Evolutionary conservation across 2,329 filamentous ascomycete genomes (phyloP).

Genomic region (Colletotrichum acutatum): DNA sequence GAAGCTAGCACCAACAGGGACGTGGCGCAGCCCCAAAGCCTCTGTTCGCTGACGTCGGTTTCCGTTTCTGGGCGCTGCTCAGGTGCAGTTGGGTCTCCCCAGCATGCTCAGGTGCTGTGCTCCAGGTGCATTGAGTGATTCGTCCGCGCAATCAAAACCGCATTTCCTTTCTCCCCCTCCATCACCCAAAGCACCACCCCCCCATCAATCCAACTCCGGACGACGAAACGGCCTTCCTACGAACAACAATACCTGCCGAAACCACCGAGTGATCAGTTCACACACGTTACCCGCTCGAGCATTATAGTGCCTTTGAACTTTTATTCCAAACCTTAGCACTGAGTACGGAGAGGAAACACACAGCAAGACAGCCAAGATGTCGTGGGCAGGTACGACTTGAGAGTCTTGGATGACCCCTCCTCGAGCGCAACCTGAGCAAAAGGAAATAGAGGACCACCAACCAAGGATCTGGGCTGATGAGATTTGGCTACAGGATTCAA

Average conservation of each 20-base stretch:
- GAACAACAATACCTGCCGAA: slow-evolving; percentile 15
- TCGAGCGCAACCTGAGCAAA: not conserved
- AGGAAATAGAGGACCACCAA: not conserved
- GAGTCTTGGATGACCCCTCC: slow-evolving; percentile 11
- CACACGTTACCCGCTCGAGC: not conserved
- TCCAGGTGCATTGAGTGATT: slow-evolving; percentile 18
- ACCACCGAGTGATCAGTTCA: slow-evolving; percentile 14
- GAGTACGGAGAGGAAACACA: not conserved
- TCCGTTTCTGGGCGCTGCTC: slow-evolving; percentile 2
- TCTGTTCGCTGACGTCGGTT: slow-evolving; percentile 40
- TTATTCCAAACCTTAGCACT: not conserved
- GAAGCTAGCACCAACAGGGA: not conserved
- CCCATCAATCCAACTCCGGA: slow-evolving; percentile 12
- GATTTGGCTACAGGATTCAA: slow-evolving; percentile 57
- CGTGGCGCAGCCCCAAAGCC: slow-evolving; percentile 24
- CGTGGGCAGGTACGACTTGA: slow-evolving; percentile 55
- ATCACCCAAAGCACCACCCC: not conserved
- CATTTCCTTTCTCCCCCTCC: slow-evolving; percentile 4
- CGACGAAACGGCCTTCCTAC: slow-evolving; percentile 26
- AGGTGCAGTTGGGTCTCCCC: slow-evolving; percentile 21
- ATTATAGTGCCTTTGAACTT: not conserved
- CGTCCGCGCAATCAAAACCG: slow-evolving; percentile 34
- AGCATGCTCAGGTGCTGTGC: not conserved
- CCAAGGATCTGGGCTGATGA: slow-evolving; percentile 8
- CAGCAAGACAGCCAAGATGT: slow-evolving; percentile 48